Evolutionary conservation across 208 protist genomes (phyloP), one percentile per base, ranked within the genome.

Genomic region (Trypanosoma brucei): DNA sequence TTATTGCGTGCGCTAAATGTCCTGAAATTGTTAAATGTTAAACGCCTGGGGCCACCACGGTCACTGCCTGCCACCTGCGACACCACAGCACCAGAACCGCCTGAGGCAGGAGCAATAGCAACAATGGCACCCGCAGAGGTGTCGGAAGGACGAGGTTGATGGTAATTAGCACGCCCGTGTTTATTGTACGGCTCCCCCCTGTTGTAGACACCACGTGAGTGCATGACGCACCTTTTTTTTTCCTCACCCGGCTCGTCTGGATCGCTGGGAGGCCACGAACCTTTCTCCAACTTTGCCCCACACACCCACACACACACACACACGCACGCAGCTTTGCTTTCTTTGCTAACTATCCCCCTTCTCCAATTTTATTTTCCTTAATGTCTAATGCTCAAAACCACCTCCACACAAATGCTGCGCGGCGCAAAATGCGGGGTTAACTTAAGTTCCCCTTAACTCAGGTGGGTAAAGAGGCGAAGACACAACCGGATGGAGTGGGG

Each of bases 1-100:
- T 93, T 93, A 39, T 79, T 62, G 11, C 86, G 77, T 9, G 69
- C 58, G 8, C 67, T 68, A 55, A 93, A 90, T n/a, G 75, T 78
- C 22, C 62, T 35, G 49, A 91, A 83, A 70, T 93, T 93, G 73
- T 84, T 76, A 38, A 87, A 70, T 11, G 86, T 93, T 34, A 93
- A 61, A 4, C 79, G 77, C 35, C 80, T 46, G 37, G 50, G 52
- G 22, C 31, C 61, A 42, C 52, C 22, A 69, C 37, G 37, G 37
- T 36, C 60, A 37, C 35, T 58, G 35, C 30, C 40, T 2, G 9
- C 34, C 14, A 11, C 14, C 31, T 9, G 37, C 38, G 56, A 22
- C 34, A 39, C 34, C 55, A 35, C 38, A 7, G 38, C 40, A 48
- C 36, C 2, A 13, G 6, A 11, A 46, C 8, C 11, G 8, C 42